Percentiles rank a stretch among this genome's conserved stretches.
phyloP scores from a whole-genome alignment of 768 basidiomycete genomes.

The Russula brevipes region DNA sequence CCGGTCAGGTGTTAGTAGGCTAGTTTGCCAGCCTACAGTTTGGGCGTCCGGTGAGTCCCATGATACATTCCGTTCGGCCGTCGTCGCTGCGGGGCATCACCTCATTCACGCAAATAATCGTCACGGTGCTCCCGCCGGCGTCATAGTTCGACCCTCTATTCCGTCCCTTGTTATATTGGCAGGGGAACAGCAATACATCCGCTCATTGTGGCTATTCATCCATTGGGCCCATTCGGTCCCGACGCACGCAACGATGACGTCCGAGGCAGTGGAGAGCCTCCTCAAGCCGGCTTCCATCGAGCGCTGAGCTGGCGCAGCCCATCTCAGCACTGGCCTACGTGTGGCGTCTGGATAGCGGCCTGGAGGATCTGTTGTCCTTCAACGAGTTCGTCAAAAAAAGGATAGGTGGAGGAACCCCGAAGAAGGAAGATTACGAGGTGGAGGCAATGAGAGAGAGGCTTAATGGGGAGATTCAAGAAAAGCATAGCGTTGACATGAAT shows the following conservation, averaged over 20 bases:
- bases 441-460: conserved; percentile 40
- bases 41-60: too few relatives aligned
- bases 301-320: conserved; percentile 33
- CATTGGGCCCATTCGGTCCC: conserved; percentile 43
- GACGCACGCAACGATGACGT: conserved; percentile 6
- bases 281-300: conserved; percentile 35
- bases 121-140: background rate
- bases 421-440: conserved; percentile 40
- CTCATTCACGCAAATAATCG: background rate
- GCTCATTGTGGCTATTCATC: conserved; percentile 51
- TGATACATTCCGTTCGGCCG: too few relatives aligned
- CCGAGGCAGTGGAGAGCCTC: conserved; percentile 29
- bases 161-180: conserved; percentile 29
- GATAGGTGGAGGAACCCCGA: conserved; percentile 43
- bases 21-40: too few relatives aligned
- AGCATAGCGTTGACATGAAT: background rate
- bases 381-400: conserved; percentile 71
- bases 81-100: too few relatives aligned
- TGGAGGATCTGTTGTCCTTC: conserved; percentile 74
- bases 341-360: conserved; percentile 43
- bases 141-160: conserved; percentile 64
- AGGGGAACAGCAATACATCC: conserved; percentile 61
- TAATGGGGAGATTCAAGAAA: background rate
- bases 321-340: conserved; percentile 69
- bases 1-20: conserved; percentile 60